Evolutionary conservation across 2,329 filamentous ascomycete species (phyloP).

Genomic region (Bertia moriformis): DNA sequence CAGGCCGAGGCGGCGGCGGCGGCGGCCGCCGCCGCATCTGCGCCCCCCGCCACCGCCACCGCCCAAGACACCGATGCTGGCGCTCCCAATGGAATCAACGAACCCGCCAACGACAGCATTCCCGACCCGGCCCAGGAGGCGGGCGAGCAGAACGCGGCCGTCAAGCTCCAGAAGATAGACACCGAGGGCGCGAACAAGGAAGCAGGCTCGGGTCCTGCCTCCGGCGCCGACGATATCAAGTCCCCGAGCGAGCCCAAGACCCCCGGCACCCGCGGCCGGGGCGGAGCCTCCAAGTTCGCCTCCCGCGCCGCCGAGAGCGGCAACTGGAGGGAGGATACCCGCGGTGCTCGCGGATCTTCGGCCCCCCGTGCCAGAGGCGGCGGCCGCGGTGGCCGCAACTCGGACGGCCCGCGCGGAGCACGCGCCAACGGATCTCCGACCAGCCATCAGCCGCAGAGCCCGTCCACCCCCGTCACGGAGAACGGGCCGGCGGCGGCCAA

Average conservation of each 20-base stretch:
- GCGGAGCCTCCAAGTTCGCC: too few relatives aligned
- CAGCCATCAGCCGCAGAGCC: not conserved
- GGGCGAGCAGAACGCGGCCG: not conserved
- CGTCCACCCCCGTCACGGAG: not conserved
- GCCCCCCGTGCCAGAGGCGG: not conserved
- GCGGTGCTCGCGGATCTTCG: not conserved
- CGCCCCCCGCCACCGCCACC: not conserved
- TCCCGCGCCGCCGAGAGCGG: not conserved
- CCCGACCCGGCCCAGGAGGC: too few relatives aligned
- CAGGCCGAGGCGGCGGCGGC: constrained; percentile 8
- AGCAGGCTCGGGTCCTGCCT: too few relatives aligned
- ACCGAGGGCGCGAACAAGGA: too few relatives aligned
- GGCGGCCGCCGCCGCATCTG: not conserved
- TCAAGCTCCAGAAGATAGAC: too few relatives aligned
- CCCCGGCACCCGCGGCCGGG: too few relatives aligned
- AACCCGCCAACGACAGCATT: too few relatives aligned
- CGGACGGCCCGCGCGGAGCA: not conserved
- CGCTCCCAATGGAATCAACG: not conserved
- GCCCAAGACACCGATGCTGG: not conserved
- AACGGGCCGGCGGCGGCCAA: too few relatives aligned
- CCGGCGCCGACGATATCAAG: not conserved
- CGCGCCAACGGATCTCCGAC: not conserved
- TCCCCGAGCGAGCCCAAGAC: not conserved
- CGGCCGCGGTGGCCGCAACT: not conserved
- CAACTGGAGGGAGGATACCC: not conserved